Evolutionary conservation across 345 rosid species (phyloP).

Genomic region (Aquilaria sinensis): DNA sequence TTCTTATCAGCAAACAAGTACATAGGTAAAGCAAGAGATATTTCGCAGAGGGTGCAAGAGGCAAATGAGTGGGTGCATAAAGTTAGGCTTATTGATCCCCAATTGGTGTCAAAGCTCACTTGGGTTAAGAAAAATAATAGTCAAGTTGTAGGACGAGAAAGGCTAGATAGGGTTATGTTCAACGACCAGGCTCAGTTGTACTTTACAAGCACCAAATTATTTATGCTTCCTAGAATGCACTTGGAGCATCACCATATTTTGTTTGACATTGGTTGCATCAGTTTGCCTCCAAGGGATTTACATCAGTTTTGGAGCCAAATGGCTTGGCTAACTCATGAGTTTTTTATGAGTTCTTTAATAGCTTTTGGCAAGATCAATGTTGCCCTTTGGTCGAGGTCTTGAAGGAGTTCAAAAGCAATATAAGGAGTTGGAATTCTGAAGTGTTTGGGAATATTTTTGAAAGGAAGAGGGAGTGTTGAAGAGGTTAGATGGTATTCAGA

Average conservation of each 20-base stretch:
- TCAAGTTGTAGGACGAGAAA: not conserved
- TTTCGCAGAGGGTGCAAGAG: no score
- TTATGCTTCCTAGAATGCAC: not conserved
- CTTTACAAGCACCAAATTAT: not conserved
- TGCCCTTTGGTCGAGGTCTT: not conserved
- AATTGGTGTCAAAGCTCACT: not conserved
- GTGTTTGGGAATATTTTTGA: no score
- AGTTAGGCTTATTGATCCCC: no score
- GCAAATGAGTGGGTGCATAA: no score
- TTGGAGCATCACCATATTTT: not conserved
- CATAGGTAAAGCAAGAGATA: no score
- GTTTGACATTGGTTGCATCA: not conserved
- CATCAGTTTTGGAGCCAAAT: not conserved
- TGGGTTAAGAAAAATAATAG: not conserved
- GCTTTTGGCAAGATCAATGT: not conserved
- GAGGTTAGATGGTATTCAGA: no score
- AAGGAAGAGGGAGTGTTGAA: no score
- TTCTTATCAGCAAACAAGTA: no score
- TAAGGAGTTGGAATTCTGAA: not conserved
- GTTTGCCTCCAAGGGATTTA: not conserved
- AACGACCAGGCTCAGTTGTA: not conserved
- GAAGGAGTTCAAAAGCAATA: not conserved
- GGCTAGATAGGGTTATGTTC: not conserved
- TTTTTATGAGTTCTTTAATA: not conserved
- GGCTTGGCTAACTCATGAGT: not conserved